Conservation (phyloP, 495 filamentous ascomycete species). For the Tirmania nivea region DNA sequence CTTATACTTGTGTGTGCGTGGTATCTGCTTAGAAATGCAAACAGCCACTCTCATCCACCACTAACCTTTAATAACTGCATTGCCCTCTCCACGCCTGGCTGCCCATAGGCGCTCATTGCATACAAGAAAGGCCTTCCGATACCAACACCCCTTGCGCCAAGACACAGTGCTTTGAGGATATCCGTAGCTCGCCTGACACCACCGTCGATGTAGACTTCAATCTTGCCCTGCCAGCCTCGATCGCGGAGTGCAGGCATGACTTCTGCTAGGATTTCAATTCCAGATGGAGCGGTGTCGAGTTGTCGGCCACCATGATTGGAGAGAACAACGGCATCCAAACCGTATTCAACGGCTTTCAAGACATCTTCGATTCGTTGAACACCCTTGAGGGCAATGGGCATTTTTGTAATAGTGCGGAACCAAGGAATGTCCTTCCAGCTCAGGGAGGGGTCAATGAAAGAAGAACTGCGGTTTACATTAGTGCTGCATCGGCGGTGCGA, state of each 20-base stretch:
- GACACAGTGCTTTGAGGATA: slow-evolving; percentile 85
- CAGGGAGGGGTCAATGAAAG: slow-evolving; percentile 81
- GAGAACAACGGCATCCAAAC: slow-evolving; percentile 80
- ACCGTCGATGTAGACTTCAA: slow-evolving; percentile 84
- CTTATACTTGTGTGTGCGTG: too few species aligned
- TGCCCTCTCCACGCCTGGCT: slow-evolving; percentile 67
- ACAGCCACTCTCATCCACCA: slow-evolving; percentile 45
- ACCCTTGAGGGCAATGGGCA: slow-evolving; percentile 94
- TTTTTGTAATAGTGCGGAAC: slow-evolving; percentile 78
- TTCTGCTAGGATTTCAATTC: slow-evolving; percentile 84
- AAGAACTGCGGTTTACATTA: slow-evolving; percentile 78
- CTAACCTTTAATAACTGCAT: slow-evolving; percentile 88
- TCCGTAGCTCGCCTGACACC: slow-evolving; percentile 79
- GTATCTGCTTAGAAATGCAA: too few species aligned
- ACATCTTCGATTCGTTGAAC: slow-evolving; percentile 94
- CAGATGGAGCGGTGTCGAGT: slow-evolving; percentile 76
- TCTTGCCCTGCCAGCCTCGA: slow-evolving; percentile 56
- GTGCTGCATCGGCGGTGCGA: slow-evolving; percentile 85
- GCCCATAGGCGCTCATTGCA: slow-evolving; percentile 85
- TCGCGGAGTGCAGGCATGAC: slow-evolving; percentile 84
- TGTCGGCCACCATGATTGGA: slow-evolving; percentile 97
- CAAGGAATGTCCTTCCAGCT: slow-evolving; percentile 90
- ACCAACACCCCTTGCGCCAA: slow-evolving; percentile 81
- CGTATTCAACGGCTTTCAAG: slow-evolving; percentile 55
- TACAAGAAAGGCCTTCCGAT: slow-evolving; percentile 90